Conservation (phyloP, 257 asterid genomes). For the Ocimum tenuiflorum region DNA sequence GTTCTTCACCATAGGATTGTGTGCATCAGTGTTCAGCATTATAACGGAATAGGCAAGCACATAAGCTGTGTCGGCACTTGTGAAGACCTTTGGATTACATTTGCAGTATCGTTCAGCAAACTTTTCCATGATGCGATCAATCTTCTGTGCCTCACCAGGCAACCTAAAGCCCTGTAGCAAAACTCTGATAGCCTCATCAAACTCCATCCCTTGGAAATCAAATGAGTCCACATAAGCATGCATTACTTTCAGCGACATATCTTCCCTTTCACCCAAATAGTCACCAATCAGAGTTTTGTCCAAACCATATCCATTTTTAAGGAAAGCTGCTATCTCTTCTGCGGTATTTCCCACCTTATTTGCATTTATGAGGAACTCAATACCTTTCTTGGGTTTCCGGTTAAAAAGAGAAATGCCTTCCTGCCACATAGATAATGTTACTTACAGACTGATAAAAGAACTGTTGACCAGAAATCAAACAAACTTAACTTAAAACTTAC, state of each 20-base stretch:
- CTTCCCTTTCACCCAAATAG: slow-evolving; percentile 99
- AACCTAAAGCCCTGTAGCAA: slow-evolving; percentile 86
- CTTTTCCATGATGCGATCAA: slow-evolving; percentile 97
- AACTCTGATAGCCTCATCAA: slow-evolving; percentile 92
- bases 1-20: slow-evolving; percentile 94
- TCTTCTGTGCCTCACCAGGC: slow-evolving; percentile 99
- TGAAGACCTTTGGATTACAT: slow-evolving; percentile 79
- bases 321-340: slow-evolving; percentile 84
- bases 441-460: slow-evolving; percentile 19
- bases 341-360: slow-evolving; percentile 89
- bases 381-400: slow-evolving; percentile 94
- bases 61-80: slow-evolving; percentile 97
- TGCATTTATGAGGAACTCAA: slow-evolving; percentile 84
- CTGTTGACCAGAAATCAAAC: slow-evolving; percentile 11
- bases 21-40: slow-evolving; percentile 95
- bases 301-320: slow-evolving; percentile 78
- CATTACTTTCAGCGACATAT: slow-evolving; percentile 88
- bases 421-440: slow-evolving; percentile 53
- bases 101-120: slow-evolving; percentile 96
- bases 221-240: slow-evolving; percentile 97
- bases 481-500: slow-evolving; percentile 34
- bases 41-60: slow-evolving; percentile 98
- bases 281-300: slow-evolving; percentile 90
- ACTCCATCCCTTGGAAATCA: slow-evolving; percentile 85
- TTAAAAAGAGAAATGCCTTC: slow-evolving; percentile 98